Conservation (phyloP, 78 protist species). For the Guillardia theta region DNA sequence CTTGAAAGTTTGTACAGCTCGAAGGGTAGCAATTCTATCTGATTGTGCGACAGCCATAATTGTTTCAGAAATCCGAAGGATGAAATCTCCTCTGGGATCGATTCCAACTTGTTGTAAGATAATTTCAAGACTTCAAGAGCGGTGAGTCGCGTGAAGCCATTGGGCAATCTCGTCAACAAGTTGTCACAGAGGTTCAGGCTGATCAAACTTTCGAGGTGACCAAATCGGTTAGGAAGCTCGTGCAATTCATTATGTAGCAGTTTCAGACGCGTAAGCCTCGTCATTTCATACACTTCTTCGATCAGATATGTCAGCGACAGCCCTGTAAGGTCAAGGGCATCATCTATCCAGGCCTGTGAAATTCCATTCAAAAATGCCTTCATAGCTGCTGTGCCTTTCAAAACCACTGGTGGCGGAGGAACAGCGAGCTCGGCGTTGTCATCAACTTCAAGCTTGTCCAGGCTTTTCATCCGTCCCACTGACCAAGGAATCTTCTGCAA, state of each 20-base stretch:
- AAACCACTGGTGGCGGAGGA: not conserved
- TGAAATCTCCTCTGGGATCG: not conserved
- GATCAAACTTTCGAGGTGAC: not conserved
- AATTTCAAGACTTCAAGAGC: not conserved
- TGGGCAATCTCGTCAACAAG: not conserved
- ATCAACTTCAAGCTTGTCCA: not conserved
- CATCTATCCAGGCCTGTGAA: not conserved
- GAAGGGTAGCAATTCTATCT: not conserved
- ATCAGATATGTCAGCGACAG: not conserved
- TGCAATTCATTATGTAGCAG: not conserved
- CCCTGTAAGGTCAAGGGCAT: not conserved
- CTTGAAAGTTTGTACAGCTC: not conserved
- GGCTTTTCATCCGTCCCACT: not conserved
- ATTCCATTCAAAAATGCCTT: not conserved
- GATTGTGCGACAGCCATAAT: conserved; percentile 20
- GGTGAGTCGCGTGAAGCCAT: not conserved
- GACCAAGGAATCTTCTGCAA: not conserved
- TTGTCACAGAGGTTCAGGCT: conserved; percentile 19
- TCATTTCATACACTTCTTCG: not conserved
- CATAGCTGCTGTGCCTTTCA: not conserved
- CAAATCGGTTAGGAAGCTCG: not conserved
- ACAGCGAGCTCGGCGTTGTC: conserved; percentile 12
- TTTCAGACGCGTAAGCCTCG: not conserved
- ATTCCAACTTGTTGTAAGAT: not conserved
- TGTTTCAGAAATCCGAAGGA: not conserved